Evolutionary conservation across 2,329 filamentous ascomycete genomes (phyloP), one percentile per base, ranked within the genome.

Genomic region (Dothideomycetes sp.): DNA sequence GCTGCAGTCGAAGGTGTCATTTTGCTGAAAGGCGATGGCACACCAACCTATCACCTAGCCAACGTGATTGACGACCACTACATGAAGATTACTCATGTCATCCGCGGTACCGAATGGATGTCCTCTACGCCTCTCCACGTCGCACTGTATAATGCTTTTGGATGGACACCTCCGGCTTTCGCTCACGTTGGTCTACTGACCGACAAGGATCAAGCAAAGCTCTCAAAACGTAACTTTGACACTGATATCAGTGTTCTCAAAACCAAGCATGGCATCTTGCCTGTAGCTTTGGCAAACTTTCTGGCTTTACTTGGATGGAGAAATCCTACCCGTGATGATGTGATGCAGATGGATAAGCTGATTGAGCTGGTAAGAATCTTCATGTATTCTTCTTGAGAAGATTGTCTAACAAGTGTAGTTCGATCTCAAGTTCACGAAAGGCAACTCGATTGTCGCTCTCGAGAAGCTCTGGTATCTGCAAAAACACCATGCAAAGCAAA

Each of bases 31-130:
- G 81, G 80, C 1, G 91, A 98, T 57, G 88, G 87, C 0, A 83
- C 83, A 49, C 91, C 91, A 0, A 98, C 93, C 0, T 98, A 98
- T 56, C 91, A 98, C 61, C 80, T 98, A 46, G 91, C 91, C 4
- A 98, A 96, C 55, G 89, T 98, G 7, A 81, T 98, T 4, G 91
- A 98, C 56, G 91, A 98, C 55, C 85, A 95, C 59, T 69, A 82
- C 45, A 98, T 98, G 91, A 68, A 84, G 45, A 93, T 98, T 50
- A 95, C 88, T 0, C 89, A 96, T 61, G 91, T 98, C 11, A 84
- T 98, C 44, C 80, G 91, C 29, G 91, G 89, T 39, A 81, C 82
- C 71, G 91, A 98, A 73, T 98, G 91, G 91, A 82, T 98, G 64
- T 78, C 89, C 23, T 94, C 88, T 1, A 96, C 91, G 0, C 87